Percentiles rank a stretch among this genome's conserved stretches.
Conservation (phyloP, 2,329 filamentous ascomycete species). For the Aspergillus transmontanensis region DNA sequence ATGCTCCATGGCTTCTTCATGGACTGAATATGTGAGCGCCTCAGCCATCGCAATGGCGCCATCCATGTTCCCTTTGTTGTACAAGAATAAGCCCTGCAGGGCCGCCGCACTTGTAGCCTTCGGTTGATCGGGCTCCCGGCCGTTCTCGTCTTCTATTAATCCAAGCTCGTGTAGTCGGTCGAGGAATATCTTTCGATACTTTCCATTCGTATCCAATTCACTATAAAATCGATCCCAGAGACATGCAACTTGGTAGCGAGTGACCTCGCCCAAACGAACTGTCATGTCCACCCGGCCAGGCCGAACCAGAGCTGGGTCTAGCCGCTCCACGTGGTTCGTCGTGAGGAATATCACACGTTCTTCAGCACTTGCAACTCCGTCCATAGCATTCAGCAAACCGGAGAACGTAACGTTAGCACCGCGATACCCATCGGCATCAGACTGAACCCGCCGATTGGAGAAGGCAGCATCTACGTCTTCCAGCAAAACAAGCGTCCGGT, state of each 20-base stretch:
- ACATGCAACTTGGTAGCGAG: constrained; percentile 76
- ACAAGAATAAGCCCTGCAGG: constrained; percentile 90
- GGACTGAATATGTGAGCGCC: constrained; percentile 35
- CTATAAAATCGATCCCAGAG: constrained; percentile 97
- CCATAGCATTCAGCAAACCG: constrained; percentile 79
- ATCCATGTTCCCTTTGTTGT: constrained; percentile 88
- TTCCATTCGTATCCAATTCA: constrained; percentile 69
- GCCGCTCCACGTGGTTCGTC: constrained; percentile 87
- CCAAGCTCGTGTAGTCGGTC: constrained; percentile 68
- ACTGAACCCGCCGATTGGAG: constrained; percentile 70
- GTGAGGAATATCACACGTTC: constrained; percentile 93
- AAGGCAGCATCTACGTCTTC: constrained; percentile 94
- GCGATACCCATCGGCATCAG: constrained; percentile 78
- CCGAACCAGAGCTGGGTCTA: constrained; percentile 85
- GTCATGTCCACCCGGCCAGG: constrained; percentile 95
- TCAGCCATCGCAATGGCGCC: constrained; percentile 83
- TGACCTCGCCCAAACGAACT: constrained; percentile 84
- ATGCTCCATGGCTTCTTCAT: constrained; percentile 31
- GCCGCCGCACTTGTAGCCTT: constrained; percentile 80
- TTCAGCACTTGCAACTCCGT: constrained; percentile 92
- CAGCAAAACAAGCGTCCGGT: constrained; percentile 77
- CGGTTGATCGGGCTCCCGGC: constrained; percentile 48
- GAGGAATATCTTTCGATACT: constrained; percentile 70
- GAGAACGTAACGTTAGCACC: constrained; percentile 94
- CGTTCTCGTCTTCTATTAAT: constrained; percentile 63